Conservation (phyloP, 2,329 filamentous ascomycete species). For the Epichloe gansuensis region DNA sequence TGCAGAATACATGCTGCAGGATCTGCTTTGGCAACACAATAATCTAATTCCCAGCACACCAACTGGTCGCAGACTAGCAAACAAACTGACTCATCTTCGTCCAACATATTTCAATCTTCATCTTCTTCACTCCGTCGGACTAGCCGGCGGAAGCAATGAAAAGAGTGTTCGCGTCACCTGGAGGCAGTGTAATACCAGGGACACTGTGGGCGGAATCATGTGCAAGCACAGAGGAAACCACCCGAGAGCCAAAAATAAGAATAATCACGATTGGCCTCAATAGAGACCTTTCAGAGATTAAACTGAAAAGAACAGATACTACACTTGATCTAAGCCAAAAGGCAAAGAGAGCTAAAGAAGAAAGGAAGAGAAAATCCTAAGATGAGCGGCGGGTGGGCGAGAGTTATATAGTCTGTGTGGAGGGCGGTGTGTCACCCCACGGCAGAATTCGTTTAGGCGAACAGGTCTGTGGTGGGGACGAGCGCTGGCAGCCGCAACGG, state of each 20-base stretch:
- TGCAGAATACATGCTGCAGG: no score
- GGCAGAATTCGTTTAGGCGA: slow-evolving; percentile 7
- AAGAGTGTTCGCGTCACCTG: slow-evolving; percentile 28
- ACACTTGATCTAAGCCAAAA: slow-evolving; percentile 83
- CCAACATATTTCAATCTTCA: neutral
- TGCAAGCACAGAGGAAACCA: slow-evolving; percentile 29
- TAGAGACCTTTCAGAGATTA: slow-evolving; percentile 83
- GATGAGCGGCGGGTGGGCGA: slow-evolving; percentile 3
- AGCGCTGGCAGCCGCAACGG: neutral
- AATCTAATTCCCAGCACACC: no score
- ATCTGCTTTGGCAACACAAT: no score
- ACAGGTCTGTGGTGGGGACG: neutral
- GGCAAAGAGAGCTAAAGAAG: slow-evolving; percentile 33
- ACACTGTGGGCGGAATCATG: slow-evolving; percentile 28
- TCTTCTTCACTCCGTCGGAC: slow-evolving; percentile 28
- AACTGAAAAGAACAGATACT: slow-evolving; percentile 97
- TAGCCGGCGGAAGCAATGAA: slow-evolving; percentile 29
- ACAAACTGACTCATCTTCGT: accelerated
- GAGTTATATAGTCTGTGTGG: slow-evolving; percentile 13
- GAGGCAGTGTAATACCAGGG: slow-evolving; percentile 35
- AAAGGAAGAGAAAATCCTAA: slow-evolving; percentile 19
- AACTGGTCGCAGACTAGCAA: accelerated
- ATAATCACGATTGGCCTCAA: slow-evolving; percentile 65
- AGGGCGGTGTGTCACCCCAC: slow-evolving; percentile 5
- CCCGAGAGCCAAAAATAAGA: slow-evolving; percentile 44